Conservation (phyloP, 2,329 filamentous ascomycete genomes). For the Chrysoporthe deuterocubensis region DNA sequence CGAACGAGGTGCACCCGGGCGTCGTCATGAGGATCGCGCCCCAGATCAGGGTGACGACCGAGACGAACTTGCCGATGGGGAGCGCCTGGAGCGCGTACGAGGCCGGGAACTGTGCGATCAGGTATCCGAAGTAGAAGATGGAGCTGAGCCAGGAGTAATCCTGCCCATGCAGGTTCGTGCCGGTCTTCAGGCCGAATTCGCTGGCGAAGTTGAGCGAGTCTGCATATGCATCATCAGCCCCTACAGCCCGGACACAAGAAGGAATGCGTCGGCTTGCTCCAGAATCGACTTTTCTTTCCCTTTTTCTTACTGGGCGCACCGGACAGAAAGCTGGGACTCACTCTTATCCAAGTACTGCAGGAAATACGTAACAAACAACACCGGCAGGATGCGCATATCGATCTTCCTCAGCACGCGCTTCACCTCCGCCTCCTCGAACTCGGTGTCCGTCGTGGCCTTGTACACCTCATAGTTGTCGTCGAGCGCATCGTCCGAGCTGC, state of each 20-base stretch:
- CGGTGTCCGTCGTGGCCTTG: slow-evolving; percentile 33
- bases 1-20: slow-evolving; percentile 57
- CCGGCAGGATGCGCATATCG: slow-evolving; percentile 37
- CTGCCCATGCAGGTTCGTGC: slow-evolving; percentile 50
- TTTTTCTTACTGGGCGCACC: too few relatives aligned
- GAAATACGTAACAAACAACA: slow-evolving; percentile 39
- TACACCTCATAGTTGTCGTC: slow-evolving; percentile 41
- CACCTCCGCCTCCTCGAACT: slow-evolving; percentile 35
- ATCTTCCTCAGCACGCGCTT: slow-evolving; percentile 39
- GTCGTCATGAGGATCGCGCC: slow-evolving; percentile 52
- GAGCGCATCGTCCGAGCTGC: slow-evolving; percentile 32
- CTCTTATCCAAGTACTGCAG: slow-evolving; percentile 44
- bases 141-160: slow-evolving; percentile 57
- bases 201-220: slow-evolving; percentile 55
- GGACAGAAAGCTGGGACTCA: neutral
- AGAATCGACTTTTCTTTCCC: too few relatives aligned
- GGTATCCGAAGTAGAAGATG: slow-evolving; percentile 57
- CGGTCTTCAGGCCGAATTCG: slow-evolving; percentile 51
- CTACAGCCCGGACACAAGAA: neutral
- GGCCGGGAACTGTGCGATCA: slow-evolving; percentile 50
- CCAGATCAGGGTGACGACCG: slow-evolving; percentile 50
- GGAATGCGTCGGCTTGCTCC: neutral
- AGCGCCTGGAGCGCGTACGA: slow-evolving; percentile 51
- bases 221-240: neutral
- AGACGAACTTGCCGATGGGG: slow-evolving; percentile 53